These are phyloP conservation scores for Coniferiporia sulphurascens DNA, from an alignment of 1,284 basidiomycete species.

Conservation along the genomic window DNA sequence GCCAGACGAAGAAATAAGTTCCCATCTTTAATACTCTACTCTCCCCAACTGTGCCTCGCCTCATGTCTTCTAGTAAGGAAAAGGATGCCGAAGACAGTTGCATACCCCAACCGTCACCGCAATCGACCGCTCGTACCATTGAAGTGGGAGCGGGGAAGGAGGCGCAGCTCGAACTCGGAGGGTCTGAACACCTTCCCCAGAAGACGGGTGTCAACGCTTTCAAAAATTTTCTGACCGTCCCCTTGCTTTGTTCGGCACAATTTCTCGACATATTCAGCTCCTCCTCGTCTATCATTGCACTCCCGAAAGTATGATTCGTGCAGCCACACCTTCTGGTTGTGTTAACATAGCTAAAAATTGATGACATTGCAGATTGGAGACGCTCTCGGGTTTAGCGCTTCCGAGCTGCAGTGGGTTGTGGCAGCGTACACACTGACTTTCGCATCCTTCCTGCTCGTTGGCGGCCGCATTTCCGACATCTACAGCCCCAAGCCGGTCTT, in stretches of 20 bases:
- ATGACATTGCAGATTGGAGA: slow-evolving; percentile 23
- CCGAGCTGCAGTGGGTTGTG: slow-evolving; percentile 33
- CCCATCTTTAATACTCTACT: no score
- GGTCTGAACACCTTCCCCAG: no score
- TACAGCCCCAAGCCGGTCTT: not conserved
- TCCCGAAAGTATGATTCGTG: not conserved
- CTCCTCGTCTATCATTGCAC: slow-evolving; percentile 19
- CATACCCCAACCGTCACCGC: no score
- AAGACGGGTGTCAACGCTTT: not conserved
- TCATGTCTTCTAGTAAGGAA: no score
- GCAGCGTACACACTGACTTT: slow-evolving; percentile 40
- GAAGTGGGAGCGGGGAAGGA: no score
- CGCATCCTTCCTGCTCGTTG: slow-evolving; percentile 37
- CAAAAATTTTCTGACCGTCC: slow-evolving; percentile 27
- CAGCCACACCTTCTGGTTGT: slow-evolving; percentile 2
- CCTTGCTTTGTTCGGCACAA: slow-evolving; percentile 40
- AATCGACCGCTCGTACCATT: no score
- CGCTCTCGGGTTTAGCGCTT: slow-evolving; percentile 25
- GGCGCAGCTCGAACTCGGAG: no score
- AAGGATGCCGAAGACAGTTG: no score
- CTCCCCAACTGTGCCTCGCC: no score
- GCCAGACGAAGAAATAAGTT: no score
- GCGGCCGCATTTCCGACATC: slow-evolving; percentile 2
- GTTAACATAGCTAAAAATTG: slow-evolving; percentile 13
- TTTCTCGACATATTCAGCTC: slow-evolving; percentile 33